phyloP scores from a whole-genome alignment of 345 rosid genomes.

The Eucalyptus shirleyi region DNA sequence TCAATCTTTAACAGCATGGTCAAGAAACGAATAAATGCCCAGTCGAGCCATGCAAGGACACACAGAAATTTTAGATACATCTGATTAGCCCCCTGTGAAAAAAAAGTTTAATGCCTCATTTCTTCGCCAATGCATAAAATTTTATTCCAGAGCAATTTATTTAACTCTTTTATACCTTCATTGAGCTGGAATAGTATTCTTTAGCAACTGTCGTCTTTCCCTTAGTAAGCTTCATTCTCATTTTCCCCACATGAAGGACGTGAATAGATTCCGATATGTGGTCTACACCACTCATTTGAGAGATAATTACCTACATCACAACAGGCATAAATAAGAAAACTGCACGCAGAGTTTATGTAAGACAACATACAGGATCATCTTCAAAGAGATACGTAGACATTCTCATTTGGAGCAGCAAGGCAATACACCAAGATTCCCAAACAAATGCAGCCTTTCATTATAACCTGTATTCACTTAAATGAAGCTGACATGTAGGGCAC shows the following conservation, averaged over 20 bases:
- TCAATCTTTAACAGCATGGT: background rate
- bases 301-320: conserved; percentile 53
- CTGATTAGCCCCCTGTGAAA: background rate
- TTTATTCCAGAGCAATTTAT: background rate
- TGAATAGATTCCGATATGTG: conserved; percentile 74
- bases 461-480: background rate
- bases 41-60: background rate
- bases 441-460: background rate
- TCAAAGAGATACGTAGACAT: background rate
- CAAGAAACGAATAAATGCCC: background rate
- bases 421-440: background rate
- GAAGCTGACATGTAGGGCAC: background rate
- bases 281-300: conserved; percentile 66
- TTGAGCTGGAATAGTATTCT: conserved; percentile 75
- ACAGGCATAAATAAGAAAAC: background rate
- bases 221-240: conserved; percentile 89
- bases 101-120: background rate
- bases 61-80: background rate
- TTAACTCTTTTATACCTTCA: conserved; percentile 46
- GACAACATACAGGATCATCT: background rate
- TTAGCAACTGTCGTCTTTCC: conserved; percentile 64
- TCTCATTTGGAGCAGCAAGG: background rate
- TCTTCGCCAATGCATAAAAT: background rate
- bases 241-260: conserved; percentile 79
- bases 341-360: background rate